Percentiles rank a stretch among this genome's conserved stretches.
These are phyloP conservation scores for Alternaria gaisen DNA, from an alignment of 2,329 filamentous ascomycete species.

Conservation along the genomic window DNA sequence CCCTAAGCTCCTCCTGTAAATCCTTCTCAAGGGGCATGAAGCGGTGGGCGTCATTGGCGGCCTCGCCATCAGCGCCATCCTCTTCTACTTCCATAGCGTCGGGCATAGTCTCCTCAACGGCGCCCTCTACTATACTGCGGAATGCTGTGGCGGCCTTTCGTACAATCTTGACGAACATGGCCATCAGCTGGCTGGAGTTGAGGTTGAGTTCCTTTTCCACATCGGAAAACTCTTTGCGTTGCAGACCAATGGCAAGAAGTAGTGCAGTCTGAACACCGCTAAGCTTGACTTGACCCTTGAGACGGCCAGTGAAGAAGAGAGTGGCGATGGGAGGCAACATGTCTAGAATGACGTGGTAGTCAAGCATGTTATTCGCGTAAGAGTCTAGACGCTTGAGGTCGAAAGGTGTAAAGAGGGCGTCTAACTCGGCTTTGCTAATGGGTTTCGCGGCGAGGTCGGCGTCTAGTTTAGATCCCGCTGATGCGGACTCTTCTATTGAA, in stretches of 20 bases:
- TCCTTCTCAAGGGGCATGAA: slow-evolving; percentile 76
- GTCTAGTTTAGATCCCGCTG: slow-evolving; percentile 73
- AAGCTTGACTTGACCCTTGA: slow-evolving; percentile 73
- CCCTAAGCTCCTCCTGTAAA: slow-evolving; percentile 83
- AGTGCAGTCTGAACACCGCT: slow-evolving; percentile 86
- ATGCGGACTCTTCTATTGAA: slow-evolving; percentile 87
- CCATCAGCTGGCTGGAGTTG: slow-evolving; percentile 80
- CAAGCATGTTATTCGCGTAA: slow-evolving; percentile 95
- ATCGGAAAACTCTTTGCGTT: slow-evolving; percentile 85
- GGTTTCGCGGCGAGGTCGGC: slow-evolving; percentile 58
- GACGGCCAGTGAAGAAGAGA: slow-evolving; percentile 83
- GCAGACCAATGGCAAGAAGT: slow-evolving; percentile 84
- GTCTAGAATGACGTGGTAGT: slow-evolving; percentile 97
- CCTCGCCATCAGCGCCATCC: slow-evolving; percentile 64
- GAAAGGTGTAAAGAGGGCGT: slow-evolving; percentile 82
- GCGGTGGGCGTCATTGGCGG: slow-evolving; percentile 64
- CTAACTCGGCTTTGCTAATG: slow-evolving; percentile 78
- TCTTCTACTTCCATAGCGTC: slow-evolving; percentile 53
- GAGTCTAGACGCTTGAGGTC: slow-evolving; percentile 94
- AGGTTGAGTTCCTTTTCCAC: slow-evolving; percentile 81
- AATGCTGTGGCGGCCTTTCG: slow-evolving; percentile 87
- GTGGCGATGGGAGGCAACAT: slow-evolving; percentile 83
- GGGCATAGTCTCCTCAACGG: slow-evolving; percentile 61
- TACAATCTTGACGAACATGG: slow-evolving; percentile 97
- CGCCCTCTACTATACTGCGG: slow-evolving; percentile 75